Base-by-base conservation (phyloP, 371 early-diverging fungal genomes). In the Mucor racemosus region DNA sequence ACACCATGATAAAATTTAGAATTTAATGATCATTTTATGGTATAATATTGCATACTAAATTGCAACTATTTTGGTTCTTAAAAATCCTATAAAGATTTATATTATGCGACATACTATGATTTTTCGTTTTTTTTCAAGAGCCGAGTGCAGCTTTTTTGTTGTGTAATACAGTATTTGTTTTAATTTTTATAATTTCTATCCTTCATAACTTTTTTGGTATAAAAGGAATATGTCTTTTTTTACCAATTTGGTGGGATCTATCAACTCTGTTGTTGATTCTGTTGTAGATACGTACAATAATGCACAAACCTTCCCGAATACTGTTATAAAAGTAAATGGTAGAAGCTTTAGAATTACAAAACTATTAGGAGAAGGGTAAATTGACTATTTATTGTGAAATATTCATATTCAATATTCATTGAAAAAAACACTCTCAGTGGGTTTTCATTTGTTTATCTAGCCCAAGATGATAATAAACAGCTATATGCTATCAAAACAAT, bases 381-480 rank as follows among this genome's bases (percentile, higher is more conserved):
- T 0, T 11, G 26, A 44, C 1, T 19, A 26, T 14, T 14, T 34
- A 14, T 8, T 14, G 7, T 19, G 46, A 17, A 56, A 21, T 36
- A 21, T 56, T 3, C 5, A 14, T 65, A n/a, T 41, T 35, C 26
- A 26, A 26, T 26, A 26, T 26, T 26, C 26, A 26, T 26, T 26
- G 3, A 21, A 65, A 39, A 39, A 31, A 42, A 1, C n/a, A n/a
- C 40, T 39, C 21, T 35, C 69, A 90, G 94, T 48, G 94, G 92
- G 5, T 93, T 92, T 75, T 88, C 91, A 34, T 84, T 84, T 58
- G 94, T 93, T 11, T 87, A 89, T 61, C 73, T 93, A n/a, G 90
- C 89, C 5, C 76, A 88, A 64, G 89, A 90, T 68, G 74, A 80
- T 4, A 78, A 82, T 9, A 84, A 82, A 0, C 73, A 79, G 31